Evolutionary conservation across 257 asterid species (phyloP), one percentile per base, ranked within the genome.

Genomic region (Thymus quinquecostatus): DNA sequence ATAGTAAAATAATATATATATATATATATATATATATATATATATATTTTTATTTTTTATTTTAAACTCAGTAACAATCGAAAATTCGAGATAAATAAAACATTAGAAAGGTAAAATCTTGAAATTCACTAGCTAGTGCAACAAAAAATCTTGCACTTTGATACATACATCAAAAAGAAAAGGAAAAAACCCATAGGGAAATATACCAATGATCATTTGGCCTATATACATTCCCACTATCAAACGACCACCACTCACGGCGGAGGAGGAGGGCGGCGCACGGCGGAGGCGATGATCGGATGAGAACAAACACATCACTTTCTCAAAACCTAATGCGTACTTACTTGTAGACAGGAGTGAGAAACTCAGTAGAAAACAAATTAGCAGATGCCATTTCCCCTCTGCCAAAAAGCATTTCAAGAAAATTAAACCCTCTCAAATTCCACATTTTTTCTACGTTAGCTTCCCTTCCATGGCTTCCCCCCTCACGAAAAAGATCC

Each of bases 371-470:
- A 62, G 30, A 62, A 54, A 63, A 51, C 38, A 55, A 73, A 55
- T 8, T 40, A 55, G 73, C 77, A 38, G 12, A 70, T 63, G 69
- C 69, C 73, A 72, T 54, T 34, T 58, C 13, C 13, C 47, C 30
- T 56, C 48, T 38, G 43, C 34, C 60, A 29, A 29, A 21, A 64
- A 50, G 48, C 43, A 67, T 33, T 34, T 58, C 70, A 68, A 60
- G 65, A 75, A 68, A 58, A 21, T 21, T 21, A 21, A 21, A 21
- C 21, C 11, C 69, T 64, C 77, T 64, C 74, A 73, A 74, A 51
- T 61, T 79, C 75, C 50, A 68, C 55, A 53, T 87, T 87, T 78
- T 87, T 87, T 78, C 90, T 60, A 65, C 76, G 67, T 74, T 74
- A 44, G 82, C 73, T 74, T 65, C 64, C 67, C 61, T 64, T 78